A percentile compares a stretch with the other conserved stretches of the same genome.
These are phyloP conservation scores for Ascoidea asiatica DNA, from an alignment of 805 yeast species.

Conservation along the genomic window DNA sequence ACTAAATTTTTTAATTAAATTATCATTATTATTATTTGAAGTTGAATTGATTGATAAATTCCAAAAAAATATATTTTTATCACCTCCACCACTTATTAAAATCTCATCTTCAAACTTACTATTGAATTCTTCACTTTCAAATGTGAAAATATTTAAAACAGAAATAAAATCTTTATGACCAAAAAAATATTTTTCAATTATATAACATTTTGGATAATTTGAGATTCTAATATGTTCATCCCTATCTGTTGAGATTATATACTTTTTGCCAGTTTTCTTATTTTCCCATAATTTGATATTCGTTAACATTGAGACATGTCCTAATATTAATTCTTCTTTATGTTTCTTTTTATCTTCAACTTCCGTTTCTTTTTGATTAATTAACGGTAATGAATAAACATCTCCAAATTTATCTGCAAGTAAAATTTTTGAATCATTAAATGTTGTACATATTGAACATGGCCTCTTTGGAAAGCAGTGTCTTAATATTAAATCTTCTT, in stretches of 20 bases:
- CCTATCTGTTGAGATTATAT: slow-evolving; percentile 72
- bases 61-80: slow-evolving; percentile 62
- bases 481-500: slow-evolving; percentile 43
- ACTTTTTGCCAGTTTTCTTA: slow-evolving; percentile 28
- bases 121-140: slow-evolving; percentile 30
- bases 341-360: slow-evolving; percentile 20
- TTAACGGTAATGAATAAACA: slow-evolving; percentile 52
- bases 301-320: slow-evolving; percentile 96
- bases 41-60: too few species aligned
- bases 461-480: slow-evolving; percentile 87
- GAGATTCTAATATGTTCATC: slow-evolving; percentile 92
- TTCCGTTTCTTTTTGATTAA: slow-evolving; percentile 15
- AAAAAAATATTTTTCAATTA: slow-evolving; percentile 72
- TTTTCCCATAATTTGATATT: slow-evolving; percentile 37
- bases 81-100: slow-evolving; percentile 88
- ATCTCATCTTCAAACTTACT: too few species aligned
- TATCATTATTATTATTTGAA: slow-evolving; percentile 44
- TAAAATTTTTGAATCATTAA: slow-evolving; percentile 35
- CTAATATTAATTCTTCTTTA: slow-evolving; percentile 60
- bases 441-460: slow-evolving; percentile 55
- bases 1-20: slow-evolving; percentile 33
- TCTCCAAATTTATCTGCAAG: slow-evolving; percentile 96
- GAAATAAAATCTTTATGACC: slow-evolving; percentile 83
- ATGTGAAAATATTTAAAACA: slow-evolving; percentile 38
- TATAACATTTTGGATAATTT: slow-evolving; percentile 61